These are phyloP conservation scores for Fusarium agapanthi DNA, from an alignment of 2,329 filamentous ascomycete genomes.

Conservation along the genomic window DNA sequence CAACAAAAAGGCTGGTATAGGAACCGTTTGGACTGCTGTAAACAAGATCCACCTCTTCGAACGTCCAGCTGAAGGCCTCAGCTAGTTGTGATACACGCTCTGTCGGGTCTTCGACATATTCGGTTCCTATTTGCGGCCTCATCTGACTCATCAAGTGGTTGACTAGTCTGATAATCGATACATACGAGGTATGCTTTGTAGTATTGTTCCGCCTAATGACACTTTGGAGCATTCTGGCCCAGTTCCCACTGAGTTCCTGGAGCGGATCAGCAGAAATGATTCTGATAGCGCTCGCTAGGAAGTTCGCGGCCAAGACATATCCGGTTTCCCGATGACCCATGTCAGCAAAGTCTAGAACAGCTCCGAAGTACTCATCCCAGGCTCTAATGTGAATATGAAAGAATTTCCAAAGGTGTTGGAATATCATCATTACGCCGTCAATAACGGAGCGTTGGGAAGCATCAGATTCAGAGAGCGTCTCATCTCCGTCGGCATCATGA, in stretches of 20 bases:
- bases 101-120: conserved; percentile 49
- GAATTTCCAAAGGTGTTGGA: conserved; percentile 67
- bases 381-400: conserved; percentile 70
- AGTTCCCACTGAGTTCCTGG: conserved; percentile 63
- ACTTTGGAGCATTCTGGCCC: conserved; percentile 62
- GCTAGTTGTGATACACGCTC: conserved; percentile 51
- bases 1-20: conserved; percentile 63
- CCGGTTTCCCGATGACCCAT: conserved; percentile 67
- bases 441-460: conserved; percentile 43
- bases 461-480: conserved; percentile 6
- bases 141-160: conserved; percentile 56
- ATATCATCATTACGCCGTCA: conserved; percentile 53
- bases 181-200: conserved; percentile 63
- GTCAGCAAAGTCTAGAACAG: conserved; percentile 72
- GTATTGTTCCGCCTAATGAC: conserved; percentile 59
- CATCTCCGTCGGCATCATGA: conserved; percentile 46
- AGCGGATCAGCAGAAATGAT: conserved; percentile 68
- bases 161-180: conserved; percentile 60
- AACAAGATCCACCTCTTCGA: conserved; percentile 57
- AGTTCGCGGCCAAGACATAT: conserved; percentile 68
- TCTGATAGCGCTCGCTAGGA: conserved; percentile 65
- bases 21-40: conserved; percentile 49
- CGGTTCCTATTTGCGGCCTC: conserved; percentile 48
- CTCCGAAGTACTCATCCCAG: conserved; percentile 80
- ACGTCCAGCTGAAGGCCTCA: conserved; percentile 54